Evolutionary conservation across 345 rosid genomes (phyloP).

Genomic region (Syzygium oleosum): DNA sequence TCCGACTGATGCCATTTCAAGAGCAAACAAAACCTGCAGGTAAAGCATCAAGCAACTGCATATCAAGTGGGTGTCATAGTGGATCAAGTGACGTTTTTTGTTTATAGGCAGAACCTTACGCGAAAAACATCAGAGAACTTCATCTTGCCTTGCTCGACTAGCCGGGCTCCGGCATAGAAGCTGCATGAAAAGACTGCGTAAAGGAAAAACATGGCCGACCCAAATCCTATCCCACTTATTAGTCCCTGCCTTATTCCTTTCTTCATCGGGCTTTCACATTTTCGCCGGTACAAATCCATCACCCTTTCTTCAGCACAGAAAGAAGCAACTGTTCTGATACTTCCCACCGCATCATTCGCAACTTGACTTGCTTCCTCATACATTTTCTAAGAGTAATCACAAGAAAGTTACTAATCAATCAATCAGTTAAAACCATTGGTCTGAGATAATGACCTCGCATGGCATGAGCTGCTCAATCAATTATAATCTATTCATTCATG

Average conservation of each 20-base stretch:
- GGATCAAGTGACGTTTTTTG: not conserved
- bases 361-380: conserved; percentile 89
- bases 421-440: not conserved
- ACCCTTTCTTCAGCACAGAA: conserved; percentile 79
- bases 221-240: conserved; percentile 59
- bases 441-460: not conserved
- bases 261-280: conserved; percentile 62
- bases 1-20: conserved; percentile 42
- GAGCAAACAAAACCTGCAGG: conserved; percentile 60
- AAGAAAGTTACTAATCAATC: not conserved
- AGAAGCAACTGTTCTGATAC: conserved; percentile 78
- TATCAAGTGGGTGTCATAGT: not conserved
- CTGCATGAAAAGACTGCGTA: conserved; percentile 41
- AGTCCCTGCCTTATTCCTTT: conserved; percentile 61
- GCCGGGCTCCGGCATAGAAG: conserved; percentile 67
- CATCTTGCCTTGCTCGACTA: conserved; percentile 38
- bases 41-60: not conserved
- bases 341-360: conserved; percentile 81
- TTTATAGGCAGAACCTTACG: conserved; percentile 10
- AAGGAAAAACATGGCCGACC: conserved; percentile 42
- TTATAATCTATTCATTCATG: not conserved
- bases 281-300: conserved; percentile 44
- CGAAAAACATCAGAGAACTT: conserved; percentile 57
- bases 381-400: conserved; percentile 29
- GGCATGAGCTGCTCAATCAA: not conserved